phyloP scores from a whole-genome alignment of 2,329 filamentous ascomycete species.

The Sarocladium oryzae region DNA sequence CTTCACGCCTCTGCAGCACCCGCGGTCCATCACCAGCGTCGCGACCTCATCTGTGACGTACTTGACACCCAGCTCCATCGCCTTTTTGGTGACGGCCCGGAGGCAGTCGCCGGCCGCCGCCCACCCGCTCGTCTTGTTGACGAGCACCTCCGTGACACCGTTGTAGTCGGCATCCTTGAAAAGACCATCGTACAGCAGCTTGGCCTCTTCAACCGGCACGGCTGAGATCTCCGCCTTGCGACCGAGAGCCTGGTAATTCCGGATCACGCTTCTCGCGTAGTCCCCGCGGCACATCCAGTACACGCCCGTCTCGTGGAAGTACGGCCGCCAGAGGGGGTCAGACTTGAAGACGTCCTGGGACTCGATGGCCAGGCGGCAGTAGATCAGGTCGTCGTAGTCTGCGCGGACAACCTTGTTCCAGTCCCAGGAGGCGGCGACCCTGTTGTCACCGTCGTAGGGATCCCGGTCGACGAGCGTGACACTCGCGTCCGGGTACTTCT shows the following conservation, averaged over 20 bases:
- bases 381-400: slow-evolving; percentile 59
- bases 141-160: slow-evolving; percentile 50
- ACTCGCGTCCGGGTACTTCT: slow-evolving; percentile 39
- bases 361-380: slow-evolving; percentile 59
- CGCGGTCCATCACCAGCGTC: slow-evolving; percentile 38
- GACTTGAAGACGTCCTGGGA: slow-evolving; percentile 55
- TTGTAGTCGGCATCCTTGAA: slow-evolving; percentile 55
- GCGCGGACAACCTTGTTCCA: slow-evolving; percentile 68
- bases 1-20: slow-evolving; percentile 40
- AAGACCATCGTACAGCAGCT: slow-evolving; percentile 48
- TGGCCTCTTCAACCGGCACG: slow-evolving; percentile 36
- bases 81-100: slow-evolving; percentile 44
- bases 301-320: slow-evolving; percentile 55
- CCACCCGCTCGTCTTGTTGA: slow-evolving; percentile 59
- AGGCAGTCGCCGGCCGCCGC: slow-evolving; percentile 55
- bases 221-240: slow-evolving; percentile 33
- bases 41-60: slow-evolving; percentile 49
- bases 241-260: slow-evolving; percentile 44
- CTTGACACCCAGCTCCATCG: slow-evolving; percentile 49
- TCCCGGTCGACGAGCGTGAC: slow-evolving; percentile 54
- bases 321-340: slow-evolving; percentile 48
- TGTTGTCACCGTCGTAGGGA: slow-evolving; percentile 38
- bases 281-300: slow-evolving; percentile 48
- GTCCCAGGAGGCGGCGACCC: slow-evolving; percentile 61
- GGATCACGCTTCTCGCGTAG: slow-evolving; percentile 43